These are phyloP conservation scores for Mucor plumbeus DNA, from an alignment of 371 early-diverging fungal species.

Conservation along the genomic window DNA sequence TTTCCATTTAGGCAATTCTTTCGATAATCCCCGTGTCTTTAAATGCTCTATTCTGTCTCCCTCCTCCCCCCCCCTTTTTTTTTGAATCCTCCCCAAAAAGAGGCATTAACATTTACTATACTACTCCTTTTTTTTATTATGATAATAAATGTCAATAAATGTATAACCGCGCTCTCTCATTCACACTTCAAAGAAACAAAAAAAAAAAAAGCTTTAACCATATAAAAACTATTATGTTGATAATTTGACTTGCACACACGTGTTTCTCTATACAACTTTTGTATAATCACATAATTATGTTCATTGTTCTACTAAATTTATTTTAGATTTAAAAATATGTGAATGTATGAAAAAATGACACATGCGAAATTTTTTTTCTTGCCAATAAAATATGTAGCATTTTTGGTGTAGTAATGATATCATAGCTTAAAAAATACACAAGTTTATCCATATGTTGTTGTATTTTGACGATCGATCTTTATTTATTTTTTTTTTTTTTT, in stretches of 20 bases:
- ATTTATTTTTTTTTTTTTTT: background rate
- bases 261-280: background rate
- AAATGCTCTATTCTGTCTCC: background rate
- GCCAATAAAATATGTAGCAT: no score
- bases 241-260: background rate
- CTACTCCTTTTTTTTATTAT: background rate
- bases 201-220: background rate
- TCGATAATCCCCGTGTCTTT: background rate
- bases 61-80: background rate
- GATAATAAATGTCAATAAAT: background rate
- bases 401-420: background rate
- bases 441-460: background rate
- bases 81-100: background rate
- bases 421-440: background rate
- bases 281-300: background rate
- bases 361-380: no score
- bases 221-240: background rate
- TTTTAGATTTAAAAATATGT: background rate
- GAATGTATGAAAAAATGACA: background rate
- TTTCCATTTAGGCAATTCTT: background rate
- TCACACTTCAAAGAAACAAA: background rate
- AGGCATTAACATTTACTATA: background rate
- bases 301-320: background rate
- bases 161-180: background rate
- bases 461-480: slow-evolving; percentile 4